A percentile compares a stretch with the other conserved stretches of the same genome.
These are phyloP conservation scores for Casuarina cunninghamiana DNA, from an alignment of 306 rosid species.

Conservation along the genomic window DNA sequence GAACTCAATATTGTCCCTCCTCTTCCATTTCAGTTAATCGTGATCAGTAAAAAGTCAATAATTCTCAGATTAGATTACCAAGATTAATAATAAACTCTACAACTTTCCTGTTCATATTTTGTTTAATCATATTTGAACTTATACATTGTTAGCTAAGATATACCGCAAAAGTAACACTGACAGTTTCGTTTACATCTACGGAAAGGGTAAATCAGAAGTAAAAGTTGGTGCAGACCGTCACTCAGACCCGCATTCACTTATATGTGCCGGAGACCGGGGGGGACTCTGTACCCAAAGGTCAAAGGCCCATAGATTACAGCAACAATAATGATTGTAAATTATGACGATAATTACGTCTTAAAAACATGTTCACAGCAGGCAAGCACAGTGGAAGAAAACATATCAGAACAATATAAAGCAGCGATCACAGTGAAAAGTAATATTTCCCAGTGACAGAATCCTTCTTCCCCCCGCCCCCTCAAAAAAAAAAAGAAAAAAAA, in stretches of 20 bases:
- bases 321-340: background rate
- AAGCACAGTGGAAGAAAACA: background rate
- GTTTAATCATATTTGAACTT: constrained; percentile 2
- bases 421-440: background rate
- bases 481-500: background rate
- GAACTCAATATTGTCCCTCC: background rate
- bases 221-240: background rate
- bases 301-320: background rate
- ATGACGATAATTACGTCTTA: background rate
- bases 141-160: background rate
- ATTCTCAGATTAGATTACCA: background rate
- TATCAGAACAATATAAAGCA: background rate
- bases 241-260: background rate
- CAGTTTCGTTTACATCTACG: background rate
- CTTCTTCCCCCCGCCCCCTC: background rate
- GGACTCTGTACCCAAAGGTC: background rate
- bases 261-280: background rate
- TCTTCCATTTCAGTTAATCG: background rate
- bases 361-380: background rate
- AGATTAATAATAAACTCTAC: background rate
- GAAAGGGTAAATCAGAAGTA: background rate
- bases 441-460: background rate
- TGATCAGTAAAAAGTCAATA: constrained; percentile 11
- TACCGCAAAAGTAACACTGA: background rate
- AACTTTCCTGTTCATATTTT: background rate